Evolutionary conservation across 140 eudicot genomes (phyloP).

Genomic region (Oenanthe javanica): DNA sequence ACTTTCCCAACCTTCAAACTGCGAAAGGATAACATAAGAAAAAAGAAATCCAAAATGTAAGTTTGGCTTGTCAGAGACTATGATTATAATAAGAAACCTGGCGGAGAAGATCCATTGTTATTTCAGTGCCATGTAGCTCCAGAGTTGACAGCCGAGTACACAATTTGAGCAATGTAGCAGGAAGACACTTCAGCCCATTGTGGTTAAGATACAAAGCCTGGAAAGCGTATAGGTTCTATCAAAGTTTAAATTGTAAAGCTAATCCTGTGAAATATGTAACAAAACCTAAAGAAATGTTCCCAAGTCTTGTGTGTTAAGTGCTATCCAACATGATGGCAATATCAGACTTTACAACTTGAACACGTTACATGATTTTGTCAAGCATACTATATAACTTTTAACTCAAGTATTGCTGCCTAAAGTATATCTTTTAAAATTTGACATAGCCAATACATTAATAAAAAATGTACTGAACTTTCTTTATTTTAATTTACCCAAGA

Average conservation of each 20-base stretch:
- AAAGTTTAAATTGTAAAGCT: background rate
- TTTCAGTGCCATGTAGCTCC: conserved; percentile 85
- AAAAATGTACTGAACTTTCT: background rate
- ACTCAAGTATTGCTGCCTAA: background rate
- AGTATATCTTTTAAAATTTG: background rate
- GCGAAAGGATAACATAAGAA: conserved; percentile 3
- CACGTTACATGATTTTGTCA: background rate
- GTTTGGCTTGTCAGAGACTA: background rate
- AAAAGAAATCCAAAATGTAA: background rate
- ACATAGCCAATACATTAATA: background rate
- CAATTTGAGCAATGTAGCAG: conserved; percentile 43
- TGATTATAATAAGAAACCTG: conserved; percentile 28
- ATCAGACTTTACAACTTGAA: background rate
- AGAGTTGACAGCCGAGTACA: conserved; percentile 67
- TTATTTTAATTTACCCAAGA: background rate
- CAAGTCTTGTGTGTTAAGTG: background rate
- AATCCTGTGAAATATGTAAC: background rate
- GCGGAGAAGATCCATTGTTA: conserved; percentile 81
- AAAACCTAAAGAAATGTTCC: background rate
- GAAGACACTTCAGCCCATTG: conserved; percentile 73
- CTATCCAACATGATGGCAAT: background rate
- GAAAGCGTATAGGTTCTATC: background rate
- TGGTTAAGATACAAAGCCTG: conserved; percentile 77
- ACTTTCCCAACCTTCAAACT: conserved; percentile 94
- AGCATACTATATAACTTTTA: background rate